Evolutionary conservation across 2,329 filamentous ascomycete species (phyloP), one percentile per base, ranked within the genome.

Genomic region (Penicillium corylophilum): DNA sequence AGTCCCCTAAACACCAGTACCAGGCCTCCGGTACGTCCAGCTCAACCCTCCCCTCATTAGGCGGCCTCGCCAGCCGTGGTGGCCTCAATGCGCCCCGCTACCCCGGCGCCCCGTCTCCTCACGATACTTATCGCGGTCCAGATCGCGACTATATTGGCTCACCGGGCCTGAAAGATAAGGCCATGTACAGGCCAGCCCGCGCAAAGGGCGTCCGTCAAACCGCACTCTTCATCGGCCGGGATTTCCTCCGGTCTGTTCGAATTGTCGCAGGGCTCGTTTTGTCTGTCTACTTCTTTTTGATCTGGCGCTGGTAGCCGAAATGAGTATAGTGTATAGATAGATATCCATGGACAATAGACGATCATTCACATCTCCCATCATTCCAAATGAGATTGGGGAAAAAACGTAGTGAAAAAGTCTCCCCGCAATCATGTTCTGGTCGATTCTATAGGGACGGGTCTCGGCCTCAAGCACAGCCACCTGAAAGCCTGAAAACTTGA

Each of bases 261-360:
- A 77, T 81, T 43, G 84, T 91, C 3, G 77, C 77, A 5, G 83
- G 81, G 78, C 80, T 88, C 69, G 83, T 82, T 18, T 69, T 85
- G 40, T 58, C 75, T 13, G 84, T 85, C 68, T 94, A 88, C 77
- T 77, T 77, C 26, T 89, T 84, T 73, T 72, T 93, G 61, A 77
- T 86, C 50, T 83, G 81, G 73, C 79, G 78, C 64, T 85, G 86
- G 57, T 89, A 66, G 51, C 56, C 55, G 28, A 50, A 49, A 50
- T 47, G 51, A 51, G 71, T 47, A 54, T 57, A 41, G 43, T 52
- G 15, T 36, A 57, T 45, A 50, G 43, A 57, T 45, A 50, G 43
- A 57, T 46, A 53, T 36, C 53, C 38, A 43, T 41, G 12, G 41
- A 50, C 38, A 36, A 20, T 40, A 31, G 28, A 38, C 18, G 16